Evolutionary conservation across 371 early-diverging fungal species (phyloP).

Genomic region (Mortierella sp.): DNA sequence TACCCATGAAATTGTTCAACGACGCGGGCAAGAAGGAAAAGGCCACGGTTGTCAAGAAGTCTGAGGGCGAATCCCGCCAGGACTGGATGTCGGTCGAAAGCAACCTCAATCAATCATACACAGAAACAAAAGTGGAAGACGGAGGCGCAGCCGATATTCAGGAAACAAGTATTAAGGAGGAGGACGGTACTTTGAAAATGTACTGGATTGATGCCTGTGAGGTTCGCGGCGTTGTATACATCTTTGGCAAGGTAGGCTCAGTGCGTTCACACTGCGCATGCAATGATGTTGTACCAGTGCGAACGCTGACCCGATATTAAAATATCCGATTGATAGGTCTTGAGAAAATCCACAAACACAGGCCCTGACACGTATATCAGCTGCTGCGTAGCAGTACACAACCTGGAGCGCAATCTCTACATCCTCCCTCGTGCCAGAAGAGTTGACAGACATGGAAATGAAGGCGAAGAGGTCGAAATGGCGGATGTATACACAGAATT

Average conservation of each 20-base stretch:
- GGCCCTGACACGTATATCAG: conserved; percentile 71
- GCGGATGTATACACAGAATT: conserved; percentile 85
- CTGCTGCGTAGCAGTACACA: conserved; percentile 87
- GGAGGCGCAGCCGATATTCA: conserved; percentile 33
- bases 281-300: not conserved
- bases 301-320: not conserved
- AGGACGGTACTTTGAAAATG: conserved; percentile 74
- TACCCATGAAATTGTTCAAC: conserved; percentile 44
- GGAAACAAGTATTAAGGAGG: conserved; percentile 61
- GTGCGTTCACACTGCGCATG: not conserved
- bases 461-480: conserved; percentile 69
- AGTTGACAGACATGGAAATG: conserved; percentile 67
- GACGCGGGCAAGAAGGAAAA: conserved; percentile 39
- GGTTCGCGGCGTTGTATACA: conserved; percentile 82
- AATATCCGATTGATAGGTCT: conserved; percentile 53
- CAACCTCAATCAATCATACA: conserved; percentile 30
- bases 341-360: conserved; percentile 60
- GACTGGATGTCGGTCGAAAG: conserved; percentile 63
- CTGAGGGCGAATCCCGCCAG: conserved; percentile 44
- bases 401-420: conserved; percentile 89
- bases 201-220: conserved; percentile 97
- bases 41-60: conserved; percentile 36
- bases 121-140: conserved; percentile 11
- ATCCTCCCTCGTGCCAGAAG: conserved; percentile 81
- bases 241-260: conserved; percentile 89